phyloP scores from a whole-genome alignment of 352 stramenopile species.

The Globisporangium solare region DNA sequence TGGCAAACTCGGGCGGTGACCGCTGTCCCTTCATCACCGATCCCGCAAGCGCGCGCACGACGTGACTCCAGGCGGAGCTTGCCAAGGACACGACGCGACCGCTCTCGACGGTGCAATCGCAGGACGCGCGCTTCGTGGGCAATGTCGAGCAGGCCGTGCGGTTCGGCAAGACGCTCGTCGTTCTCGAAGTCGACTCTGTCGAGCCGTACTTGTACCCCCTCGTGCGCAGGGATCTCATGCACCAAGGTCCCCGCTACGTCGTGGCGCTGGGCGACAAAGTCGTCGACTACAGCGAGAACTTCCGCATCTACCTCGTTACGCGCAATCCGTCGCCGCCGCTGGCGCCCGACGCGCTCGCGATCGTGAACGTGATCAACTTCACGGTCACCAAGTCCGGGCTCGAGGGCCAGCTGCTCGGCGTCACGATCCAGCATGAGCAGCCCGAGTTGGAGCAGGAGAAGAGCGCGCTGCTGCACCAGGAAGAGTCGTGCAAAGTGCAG shows the following conservation, averaged over 20 bases:
- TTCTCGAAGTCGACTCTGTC: slow-evolving; percentile 90
- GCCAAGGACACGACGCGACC: slow-evolving; percentile 78
- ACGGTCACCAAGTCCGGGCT: slow-evolving; percentile 92
- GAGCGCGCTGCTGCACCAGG: slow-evolving; percentile 85
- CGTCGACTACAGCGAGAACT: slow-evolving; percentile 95
- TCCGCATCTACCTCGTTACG: slow-evolving; percentile 90
- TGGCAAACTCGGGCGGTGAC: slow-evolving; percentile 66
- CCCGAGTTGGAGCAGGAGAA: slow-evolving; percentile 93
- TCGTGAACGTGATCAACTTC: slow-evolving; percentile 95
- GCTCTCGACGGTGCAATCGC: slow-evolving; percentile 83
- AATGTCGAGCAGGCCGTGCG: slow-evolving; percentile 92
- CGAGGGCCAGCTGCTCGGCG: slow-evolving; percentile 90
- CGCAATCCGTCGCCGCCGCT: slow-evolving; percentile 87
- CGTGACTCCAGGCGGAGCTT: slow-evolving; percentile 90
- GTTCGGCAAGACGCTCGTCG: slow-evolving; percentile 94
- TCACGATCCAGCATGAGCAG: slow-evolving; percentile 93
- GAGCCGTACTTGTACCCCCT: slow-evolving; percentile 93
- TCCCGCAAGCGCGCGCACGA: slow-evolving; percentile 81
- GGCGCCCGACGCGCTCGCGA: slow-evolving; percentile 81
- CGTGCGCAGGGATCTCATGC: slow-evolving; percentile 84
- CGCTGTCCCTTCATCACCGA: slow-evolving; percentile 95
- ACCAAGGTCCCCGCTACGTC: slow-evolving; percentile 89
- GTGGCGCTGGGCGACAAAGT: slow-evolving; percentile 90
- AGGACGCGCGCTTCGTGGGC: slow-evolving; percentile 88
- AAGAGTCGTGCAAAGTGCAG: slow-evolving; percentile 95